phyloP scores from a whole-genome alignment of 192 early-diverging fungal genomes.

The Funneliformis mosseae region DNA sequence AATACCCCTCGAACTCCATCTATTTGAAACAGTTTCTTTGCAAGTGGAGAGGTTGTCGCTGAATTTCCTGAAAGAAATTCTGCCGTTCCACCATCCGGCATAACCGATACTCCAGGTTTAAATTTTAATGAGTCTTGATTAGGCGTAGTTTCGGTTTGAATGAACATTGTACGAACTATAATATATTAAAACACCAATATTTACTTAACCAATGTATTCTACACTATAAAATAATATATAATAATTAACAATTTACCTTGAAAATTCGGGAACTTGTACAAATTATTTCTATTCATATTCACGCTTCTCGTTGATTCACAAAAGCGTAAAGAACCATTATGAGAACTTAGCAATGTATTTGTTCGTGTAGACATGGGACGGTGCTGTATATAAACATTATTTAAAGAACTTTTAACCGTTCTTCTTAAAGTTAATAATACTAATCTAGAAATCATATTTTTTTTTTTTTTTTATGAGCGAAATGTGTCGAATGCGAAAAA shows the following conservation, averaged over 20 bases:
- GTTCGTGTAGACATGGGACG: background rate
- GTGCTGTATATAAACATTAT: background rate
- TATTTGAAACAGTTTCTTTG: slow-evolving; percentile 87
- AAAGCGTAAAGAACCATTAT: background rate
- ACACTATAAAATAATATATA: background rate
- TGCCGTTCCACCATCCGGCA: slow-evolving; percentile 66
- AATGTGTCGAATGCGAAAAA: no score
- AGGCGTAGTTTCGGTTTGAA: slow-evolving; percentile 89
- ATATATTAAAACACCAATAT: no score
- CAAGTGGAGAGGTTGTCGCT: slow-evolving; percentile 83
- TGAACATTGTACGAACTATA: slow-evolving; percentile 77
- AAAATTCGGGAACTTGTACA: background rate
- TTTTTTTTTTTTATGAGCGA: no score
- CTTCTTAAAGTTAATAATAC: background rate
- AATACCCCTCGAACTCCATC: slow-evolving; percentile 91
- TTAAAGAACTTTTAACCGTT: background rate
- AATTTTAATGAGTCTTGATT: slow-evolving; percentile 97
- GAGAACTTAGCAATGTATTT: background rate
- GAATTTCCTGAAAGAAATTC: slow-evolving; percentile 85
- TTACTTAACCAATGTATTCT: no score
- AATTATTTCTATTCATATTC: background rate
- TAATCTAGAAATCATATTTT: background rate
- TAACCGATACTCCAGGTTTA: slow-evolving; percentile 87
- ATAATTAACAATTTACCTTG: background rate
- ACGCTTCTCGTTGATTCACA: background rate